phyloP scores from a whole-genome alignment of 1,284 basidiomycete species.

The Volvariella surrecta region DNA sequence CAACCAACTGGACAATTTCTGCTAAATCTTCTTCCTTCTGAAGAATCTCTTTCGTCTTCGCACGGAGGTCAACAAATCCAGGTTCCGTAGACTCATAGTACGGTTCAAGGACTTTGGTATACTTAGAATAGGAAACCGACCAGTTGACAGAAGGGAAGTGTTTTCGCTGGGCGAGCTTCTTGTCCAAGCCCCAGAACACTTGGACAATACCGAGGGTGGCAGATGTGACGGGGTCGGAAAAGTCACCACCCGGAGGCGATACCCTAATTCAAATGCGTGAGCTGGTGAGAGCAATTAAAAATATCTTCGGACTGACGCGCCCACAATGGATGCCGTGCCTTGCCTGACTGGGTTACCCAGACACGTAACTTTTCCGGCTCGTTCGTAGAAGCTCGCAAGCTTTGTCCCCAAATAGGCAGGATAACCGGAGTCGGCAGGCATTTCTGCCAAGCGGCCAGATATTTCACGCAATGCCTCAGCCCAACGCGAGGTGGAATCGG shows the following conservation, averaged over 20 bases:
- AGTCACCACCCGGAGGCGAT: slow-evolving; percentile 97
- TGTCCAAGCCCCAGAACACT: slow-evolving; percentile 96
- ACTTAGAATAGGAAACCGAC: slow-evolving; percentile 98
- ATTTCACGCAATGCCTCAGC: slow-evolving; percentile 99
- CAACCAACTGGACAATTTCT: slow-evolving; percentile 98
- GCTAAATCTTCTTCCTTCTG: slow-evolving; percentile 99
- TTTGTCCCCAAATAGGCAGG: slow-evolving; percentile 97
- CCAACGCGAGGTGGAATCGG: slow-evolving; percentile 99
- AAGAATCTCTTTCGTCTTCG: slow-evolving; percentile 90
- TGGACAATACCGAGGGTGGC: slow-evolving; percentile 98
- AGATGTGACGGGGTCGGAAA: slow-evolving; percentile 97
- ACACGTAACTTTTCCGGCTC: slow-evolving; percentile 95
- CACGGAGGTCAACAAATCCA: slow-evolving; percentile 90
- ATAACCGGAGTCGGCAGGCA: slow-evolving; percentile 99
- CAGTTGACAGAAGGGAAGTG: slow-evolving; percentile 99
- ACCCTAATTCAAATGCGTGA: slow-evolving; percentile 47
- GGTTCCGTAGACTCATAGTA: slow-evolving; percentile 90
- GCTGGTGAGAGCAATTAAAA: not conserved
- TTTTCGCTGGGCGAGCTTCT: slow-evolving; percentile 95
- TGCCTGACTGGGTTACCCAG: slow-evolving; percentile 84
- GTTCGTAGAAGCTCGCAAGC: slow-evolving; percentile 97
- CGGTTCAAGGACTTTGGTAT: slow-evolving; percentile 90
- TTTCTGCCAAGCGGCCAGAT: slow-evolving; percentile 97
- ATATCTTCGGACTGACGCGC: slow-evolving; percentile 61
- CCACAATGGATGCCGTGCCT: slow-evolving; percentile 97